Evolutionary conservation across 495 filamentous ascomycete genomes (phyloP).

Genomic region (Hypoxylon crocopeplum): DNA sequence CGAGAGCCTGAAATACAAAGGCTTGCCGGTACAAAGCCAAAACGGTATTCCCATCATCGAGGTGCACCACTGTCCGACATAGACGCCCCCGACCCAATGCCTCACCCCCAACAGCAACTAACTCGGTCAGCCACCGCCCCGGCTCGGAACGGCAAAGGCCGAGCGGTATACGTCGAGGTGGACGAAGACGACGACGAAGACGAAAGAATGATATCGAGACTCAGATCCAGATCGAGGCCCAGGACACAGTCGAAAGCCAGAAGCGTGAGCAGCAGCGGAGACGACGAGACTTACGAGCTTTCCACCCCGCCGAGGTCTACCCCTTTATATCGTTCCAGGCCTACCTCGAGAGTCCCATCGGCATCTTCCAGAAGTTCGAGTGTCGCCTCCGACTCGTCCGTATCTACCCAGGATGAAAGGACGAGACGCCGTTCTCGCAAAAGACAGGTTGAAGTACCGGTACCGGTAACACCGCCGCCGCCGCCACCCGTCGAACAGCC

Average conservation of each 20-base stretch:
- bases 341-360: slow-evolving; percentile 47
- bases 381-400: slow-evolving; percentile 48
- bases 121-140: slow-evolving; percentile 26
- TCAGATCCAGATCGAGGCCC: slow-evolving; percentile 30
- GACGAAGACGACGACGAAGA: slow-evolving; percentile 37
- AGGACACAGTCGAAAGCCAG: slow-evolving; percentile 23
- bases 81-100: slow-evolving; percentile 36
- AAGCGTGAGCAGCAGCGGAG: slow-evolving; percentile 27
- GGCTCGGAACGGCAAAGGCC: slow-evolving; percentile 36
- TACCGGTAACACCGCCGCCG: slow-evolving; percentile 22
- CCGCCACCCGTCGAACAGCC: slow-evolving; percentile 19
- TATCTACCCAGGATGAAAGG: slow-evolving; percentile 46
- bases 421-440: slow-evolving; percentile 26
- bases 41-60: slow-evolving; percentile 35
- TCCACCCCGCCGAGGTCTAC: slow-evolving; percentile 49
- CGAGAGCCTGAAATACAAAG: slow-evolving; percentile 43
- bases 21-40: slow-evolving; percentile 34
- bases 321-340: slow-evolving; percentile 48
- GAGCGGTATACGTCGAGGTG: slow-evolving; percentile 38
- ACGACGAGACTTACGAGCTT: slow-evolving; percentile 40
- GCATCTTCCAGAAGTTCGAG: slow-evolving; percentile 47
- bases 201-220: slow-evolving; percentile 35
- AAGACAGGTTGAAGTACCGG: slow-evolving; percentile 21
- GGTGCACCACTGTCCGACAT: slow-evolving; percentile 31
- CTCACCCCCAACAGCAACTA: slow-evolving; percentile 36